Conservation (phyloP, 108 stramenopile genomes). For the Cyclotella baltica region DNA sequence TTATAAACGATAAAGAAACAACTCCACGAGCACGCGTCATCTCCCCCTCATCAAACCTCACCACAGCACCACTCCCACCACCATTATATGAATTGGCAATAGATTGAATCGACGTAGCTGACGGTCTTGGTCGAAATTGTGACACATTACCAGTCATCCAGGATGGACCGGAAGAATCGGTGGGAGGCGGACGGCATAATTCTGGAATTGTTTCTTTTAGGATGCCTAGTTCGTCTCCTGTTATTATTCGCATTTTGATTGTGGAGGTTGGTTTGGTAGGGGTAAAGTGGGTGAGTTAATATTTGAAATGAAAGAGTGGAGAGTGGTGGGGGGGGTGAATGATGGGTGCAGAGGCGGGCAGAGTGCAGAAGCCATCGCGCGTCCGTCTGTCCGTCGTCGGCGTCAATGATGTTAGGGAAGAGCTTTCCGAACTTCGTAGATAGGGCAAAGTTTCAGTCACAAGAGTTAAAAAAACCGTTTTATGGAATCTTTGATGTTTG, state of each 20-base stretch:
- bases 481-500: no score
- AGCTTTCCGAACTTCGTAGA: no score
- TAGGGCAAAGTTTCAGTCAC: no score
- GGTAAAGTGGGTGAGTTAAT: background rate
- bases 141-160: background rate
- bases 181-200: constrained; percentile 45
- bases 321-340: no score
- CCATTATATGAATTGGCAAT: background rate
- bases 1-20: constrained; percentile 60
- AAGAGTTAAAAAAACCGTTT: no score
- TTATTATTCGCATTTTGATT: constrained; percentile 72
- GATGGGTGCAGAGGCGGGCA: no score
- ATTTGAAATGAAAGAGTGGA: background rate
- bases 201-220: constrained; percentile 85
- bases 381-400: no score
- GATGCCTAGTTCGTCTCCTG: constrained; percentile 88
- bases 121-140: background rate
- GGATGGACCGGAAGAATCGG: background rate
- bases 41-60: constrained; percentile 36
- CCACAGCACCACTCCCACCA: constrained; percentile 13
- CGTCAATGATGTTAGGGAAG: no score
- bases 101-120: constrained; percentile 31
- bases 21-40: constrained; percentile 64
- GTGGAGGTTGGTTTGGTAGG: background rate
- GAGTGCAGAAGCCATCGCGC: no score